Percentiles rank a stretch among this genome's conserved stretches.
These are phyloP conservation scores for Thalassiosira profunda DNA, from an alignment of 108 stramenopile species.

Conservation along the genomic window DNA sequence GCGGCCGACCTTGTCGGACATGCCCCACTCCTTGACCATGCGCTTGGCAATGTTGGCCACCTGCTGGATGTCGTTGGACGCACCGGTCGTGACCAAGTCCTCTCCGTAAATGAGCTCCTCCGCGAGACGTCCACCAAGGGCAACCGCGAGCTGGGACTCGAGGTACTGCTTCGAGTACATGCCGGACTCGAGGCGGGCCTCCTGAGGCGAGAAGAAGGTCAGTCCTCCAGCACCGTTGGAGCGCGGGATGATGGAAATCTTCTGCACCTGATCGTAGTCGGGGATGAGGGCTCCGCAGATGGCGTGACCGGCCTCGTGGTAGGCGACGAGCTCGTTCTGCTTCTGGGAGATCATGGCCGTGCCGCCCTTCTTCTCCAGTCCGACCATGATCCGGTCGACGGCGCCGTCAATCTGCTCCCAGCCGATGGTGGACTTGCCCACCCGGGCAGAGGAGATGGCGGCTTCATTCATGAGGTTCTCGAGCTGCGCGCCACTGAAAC, in stretches of 20 bases:
- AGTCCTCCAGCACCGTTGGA: constrained; percentile 90
- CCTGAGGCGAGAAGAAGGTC: constrained; percentile 94
- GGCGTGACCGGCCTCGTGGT: constrained; percentile 99
- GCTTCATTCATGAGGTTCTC: constrained; percentile 99
- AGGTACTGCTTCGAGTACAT: constrained; percentile 83
- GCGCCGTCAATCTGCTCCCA: constrained; percentile 95
- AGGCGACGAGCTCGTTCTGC: constrained; percentile 93
- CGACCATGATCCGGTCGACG: constrained; percentile 95
- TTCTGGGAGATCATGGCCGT: constrained; percentile 93
- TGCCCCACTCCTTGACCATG: constrained; percentile 92
- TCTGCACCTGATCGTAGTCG: constrained; percentile 96
- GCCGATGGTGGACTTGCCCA: constrained; percentile 83
- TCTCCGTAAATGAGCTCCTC: constrained; percentile 96
- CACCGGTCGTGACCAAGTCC: constrained; percentile 94
- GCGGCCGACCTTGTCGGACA: constrained; percentile 72
- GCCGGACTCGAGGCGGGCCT: constrained; percentile 77
- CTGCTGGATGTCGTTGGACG: constrained; percentile 96
- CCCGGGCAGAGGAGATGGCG: constrained; percentile 95
- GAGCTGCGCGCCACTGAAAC: constrained; percentile 97
- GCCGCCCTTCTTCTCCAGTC: constrained; percentile 95
- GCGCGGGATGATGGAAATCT: constrained; percentile 97
- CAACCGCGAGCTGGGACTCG: constrained; percentile 91
- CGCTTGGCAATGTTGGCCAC: constrained; percentile 95
- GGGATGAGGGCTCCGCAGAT: constrained; percentile 96
- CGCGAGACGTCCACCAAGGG: constrained; percentile 95